Base-by-base conservation (phyloP, 129 eudicot genomes). In the Artemisia tridentata region DNA sequence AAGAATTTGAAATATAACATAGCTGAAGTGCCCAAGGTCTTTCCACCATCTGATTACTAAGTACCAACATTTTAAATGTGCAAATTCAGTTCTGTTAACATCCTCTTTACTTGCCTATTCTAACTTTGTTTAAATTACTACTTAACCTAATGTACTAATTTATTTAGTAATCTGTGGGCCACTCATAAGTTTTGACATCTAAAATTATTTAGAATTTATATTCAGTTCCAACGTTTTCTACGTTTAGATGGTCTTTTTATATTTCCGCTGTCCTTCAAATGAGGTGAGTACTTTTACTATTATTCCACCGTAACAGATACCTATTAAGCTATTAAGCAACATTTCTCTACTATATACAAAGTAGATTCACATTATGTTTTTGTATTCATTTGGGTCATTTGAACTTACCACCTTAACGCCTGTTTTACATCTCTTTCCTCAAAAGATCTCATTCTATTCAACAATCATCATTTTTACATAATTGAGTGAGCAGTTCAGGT, bases 341-440 rank as follows among this genome's bases (percentile, higher is more conserved):
- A 25, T 25, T 25, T 20, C 2, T 34, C 53, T 10, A 16, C 53
- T 14, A 64, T 14, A 64, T 17, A 43, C 69, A 18, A 34, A 38
- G n/a, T 18, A 18, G 52, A 64, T 64, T 64, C 60, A 64, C n/a
- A 18, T 64, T 4, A 43, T 17, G 69, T 13, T 41, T 65, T 65
- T 66, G 13, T 20, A 14, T 47, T 17, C 18, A 48, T 4, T 47
- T 67, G 72, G 9, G 11, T 57, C n/a, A 1, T 23, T 23, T 8
- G 18, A 14, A 15, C 46, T 67, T 23, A 15, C 55, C 15, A 49
- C 8, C 23, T 67, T n/a, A 11, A 4, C 14, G 10, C 6, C 11
- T 10, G 53, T 67, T 38, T 16, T 47, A 46, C 56, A 46, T 31
- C 56, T 12, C 6, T 47, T 47, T 65, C 14, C 56, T 49, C 19